Conservation (phyloP, 2,329 filamentous ascomycete genomes). For the Sordariomycetes sp. region DNA sequence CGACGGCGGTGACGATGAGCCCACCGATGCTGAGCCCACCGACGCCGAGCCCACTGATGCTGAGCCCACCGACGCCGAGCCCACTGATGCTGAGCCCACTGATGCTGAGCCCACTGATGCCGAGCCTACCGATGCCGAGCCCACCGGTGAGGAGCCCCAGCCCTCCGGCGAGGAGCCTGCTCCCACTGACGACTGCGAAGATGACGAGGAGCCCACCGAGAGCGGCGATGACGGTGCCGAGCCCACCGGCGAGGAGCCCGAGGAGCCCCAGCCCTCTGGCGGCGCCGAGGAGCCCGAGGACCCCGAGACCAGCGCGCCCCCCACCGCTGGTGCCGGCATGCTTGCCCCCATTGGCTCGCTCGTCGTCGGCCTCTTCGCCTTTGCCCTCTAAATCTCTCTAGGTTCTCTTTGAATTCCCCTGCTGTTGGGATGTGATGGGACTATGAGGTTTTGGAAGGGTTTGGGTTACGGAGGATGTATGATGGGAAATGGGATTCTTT, state of each 20-base stretch:
- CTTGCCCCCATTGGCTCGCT: neutral
- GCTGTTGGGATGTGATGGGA: neutral
- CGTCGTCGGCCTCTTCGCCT: neutral
- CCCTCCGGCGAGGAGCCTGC: neutral
- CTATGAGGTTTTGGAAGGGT: neutral
- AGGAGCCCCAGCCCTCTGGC: neutral
- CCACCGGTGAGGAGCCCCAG: neutral
- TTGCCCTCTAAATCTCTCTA: neutral
- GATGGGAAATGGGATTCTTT: neutral
- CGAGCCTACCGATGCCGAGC: neutral
- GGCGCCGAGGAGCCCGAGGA: neutral
- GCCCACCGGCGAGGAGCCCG: neutral
- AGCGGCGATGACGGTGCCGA: neutral
- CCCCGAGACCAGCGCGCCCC: neutral
- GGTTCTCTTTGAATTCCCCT: neutral
- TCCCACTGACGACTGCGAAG: neutral
- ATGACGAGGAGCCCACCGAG: neutral
- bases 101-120: neutral
- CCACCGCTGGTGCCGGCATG: neutral
- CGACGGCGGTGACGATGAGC: neutral
- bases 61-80: neutral
- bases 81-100: neutral
- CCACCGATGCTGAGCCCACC: neutral
- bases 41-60: neutral
- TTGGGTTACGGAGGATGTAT: neutral